phyloP scores from a whole-genome alignment of 139 green algal genomes.

The Asterochloris sp. region DNA sequence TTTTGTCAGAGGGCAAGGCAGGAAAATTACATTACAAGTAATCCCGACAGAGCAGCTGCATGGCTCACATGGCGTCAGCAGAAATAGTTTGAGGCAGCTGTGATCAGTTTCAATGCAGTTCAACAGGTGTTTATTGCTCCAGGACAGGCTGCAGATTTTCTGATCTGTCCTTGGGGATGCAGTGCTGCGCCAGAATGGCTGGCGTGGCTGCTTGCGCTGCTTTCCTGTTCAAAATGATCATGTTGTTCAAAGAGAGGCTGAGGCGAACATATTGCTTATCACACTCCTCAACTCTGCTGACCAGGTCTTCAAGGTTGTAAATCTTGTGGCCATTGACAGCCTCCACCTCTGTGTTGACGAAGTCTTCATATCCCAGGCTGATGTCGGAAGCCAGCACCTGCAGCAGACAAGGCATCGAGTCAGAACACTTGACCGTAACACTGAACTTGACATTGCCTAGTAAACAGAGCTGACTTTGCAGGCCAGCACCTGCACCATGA shows the following conservation, averaged over 20 bases:
- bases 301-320: slow-evolving; percentile 75
- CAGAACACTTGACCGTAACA: background rate
- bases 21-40: no score
- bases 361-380: slow-evolving; percentile 88
- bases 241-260: slow-evolving; percentile 73
- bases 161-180: slow-evolving; percentile 69
- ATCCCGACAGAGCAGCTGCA: no score
- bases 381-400: slow-evolving; percentile 75
- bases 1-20: no score
- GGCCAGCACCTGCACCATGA: background rate
- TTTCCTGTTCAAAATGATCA: slow-evolving; percentile 44
- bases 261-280: slow-evolving; percentile 48
- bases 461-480: background rate
- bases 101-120: no score
- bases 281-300: slow-evolving; percentile 45
- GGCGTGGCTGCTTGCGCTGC: slow-evolving; percentile 33
- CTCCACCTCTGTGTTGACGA: slow-evolving; percentile 78
- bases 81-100: no score
- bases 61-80: no score
- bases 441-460: background rate
- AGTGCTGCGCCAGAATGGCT: slow-evolving; percentile 74
- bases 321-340: slow-evolving; percentile 70
- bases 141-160: slow-evolving; percentile 39
- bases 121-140: no score
- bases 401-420: slow-evolving; percentile 34